A percentile compares a stretch with the other conserved stretches of the same genome.
These are phyloP conservation scores for Maudiozyma barnettii DNA, from an alignment of 805 yeast genomes.

Conservation along the genomic window DNA sequence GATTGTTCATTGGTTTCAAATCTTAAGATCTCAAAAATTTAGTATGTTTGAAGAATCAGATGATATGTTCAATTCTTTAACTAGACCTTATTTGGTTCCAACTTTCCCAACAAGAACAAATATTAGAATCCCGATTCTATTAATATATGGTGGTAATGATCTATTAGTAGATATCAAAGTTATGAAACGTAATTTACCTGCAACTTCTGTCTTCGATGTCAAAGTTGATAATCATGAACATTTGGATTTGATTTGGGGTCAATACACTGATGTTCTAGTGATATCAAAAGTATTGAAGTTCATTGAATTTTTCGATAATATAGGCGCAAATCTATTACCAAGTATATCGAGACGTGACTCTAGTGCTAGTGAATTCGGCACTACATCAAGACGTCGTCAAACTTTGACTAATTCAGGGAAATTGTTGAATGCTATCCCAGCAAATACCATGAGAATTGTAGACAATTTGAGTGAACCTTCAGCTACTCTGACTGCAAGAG, in stretches of 20 bases:
- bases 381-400: neutral
- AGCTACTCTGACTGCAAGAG: neutral
- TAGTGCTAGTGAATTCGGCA: neutral
- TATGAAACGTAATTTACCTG: slow-evolving; percentile 61
- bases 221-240: slow-evolving; percentile 75
- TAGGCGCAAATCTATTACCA: neutral
- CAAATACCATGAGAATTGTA: neutral
- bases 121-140: slow-evolving; percentile 59
- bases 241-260: slow-evolving; percentile 84
- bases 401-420: neutral
- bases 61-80: slow-evolving; percentile 30
- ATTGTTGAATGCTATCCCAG: neutral
- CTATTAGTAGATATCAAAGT: slow-evolving; percentile 79
- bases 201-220: slow-evolving; percentile 36
- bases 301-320: slow-evolving; percentile 24
- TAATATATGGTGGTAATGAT: slow-evolving; percentile 74
- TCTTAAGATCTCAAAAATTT: slow-evolving; percentile 63
- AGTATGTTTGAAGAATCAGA: slow-evolving; percentile 78
- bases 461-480: neutral
- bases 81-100: slow-evolving; percentile 30
- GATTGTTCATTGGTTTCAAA: slow-evolving; percentile 95
- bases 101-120: slow-evolving; percentile 52
- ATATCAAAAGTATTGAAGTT: slow-evolving; percentile 35
- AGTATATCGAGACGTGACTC: slow-evolving; percentile 3
- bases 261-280: slow-evolving; percentile 43